Base-by-base conservation (phyloP, 352 stramenopile species). In the Globisporangium barbulae region DNA sequence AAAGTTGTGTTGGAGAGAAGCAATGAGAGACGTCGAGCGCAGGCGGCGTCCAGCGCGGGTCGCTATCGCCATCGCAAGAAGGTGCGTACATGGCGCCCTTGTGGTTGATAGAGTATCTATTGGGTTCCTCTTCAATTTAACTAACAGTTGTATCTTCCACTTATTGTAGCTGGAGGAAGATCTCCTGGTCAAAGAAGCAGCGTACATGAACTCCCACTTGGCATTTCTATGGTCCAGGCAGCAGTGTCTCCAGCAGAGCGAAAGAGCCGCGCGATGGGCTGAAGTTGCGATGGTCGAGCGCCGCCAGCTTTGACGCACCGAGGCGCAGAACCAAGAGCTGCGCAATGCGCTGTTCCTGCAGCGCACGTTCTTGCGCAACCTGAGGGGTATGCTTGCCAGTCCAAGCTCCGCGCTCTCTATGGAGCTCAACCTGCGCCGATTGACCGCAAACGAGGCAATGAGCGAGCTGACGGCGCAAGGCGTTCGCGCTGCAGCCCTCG, bases 51-150 rank as follows among this genome's bases (percentile, higher is more conserved):
- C 53, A 59, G 53, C 30, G 22, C 53, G 21, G 28, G 35, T 5
- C 53, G 53, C 21, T 49, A 59, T 35, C 53, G 53, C 1, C 53
- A 49, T 19, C 53, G 53, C n/a, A 47, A 59, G 35, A 59, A 59
- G 53, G 53, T 49, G 21, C 21, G 53, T 19, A 13, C 13, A 1
- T 50, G n/a, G 9, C 21, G n/a, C n/a, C n/a, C n/a, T n/a, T n/a
- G n/a, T n/a, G n/a, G n/a, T n/a, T n/a, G n/a, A n/a, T n/a, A n/a
- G n/a, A n/a, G n/a, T n/a, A n/a, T n/a, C n/a, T n/a, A n/a, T n/a
- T n/a, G n/a, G n/a, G n/a, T n/a, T n/a, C 35, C 2, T 41, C 35
- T 9, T 41, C 4, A 8, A 2, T 41, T 8, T 41, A 6, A 41
- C 35, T 8, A 41, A 6, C 9, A 2, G 5, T 8, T 41, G 9